phyloP scores from a whole-genome alignment of 176 grass and related monocot genomes.

The Ampelocalamus luodianensis region DNA sequence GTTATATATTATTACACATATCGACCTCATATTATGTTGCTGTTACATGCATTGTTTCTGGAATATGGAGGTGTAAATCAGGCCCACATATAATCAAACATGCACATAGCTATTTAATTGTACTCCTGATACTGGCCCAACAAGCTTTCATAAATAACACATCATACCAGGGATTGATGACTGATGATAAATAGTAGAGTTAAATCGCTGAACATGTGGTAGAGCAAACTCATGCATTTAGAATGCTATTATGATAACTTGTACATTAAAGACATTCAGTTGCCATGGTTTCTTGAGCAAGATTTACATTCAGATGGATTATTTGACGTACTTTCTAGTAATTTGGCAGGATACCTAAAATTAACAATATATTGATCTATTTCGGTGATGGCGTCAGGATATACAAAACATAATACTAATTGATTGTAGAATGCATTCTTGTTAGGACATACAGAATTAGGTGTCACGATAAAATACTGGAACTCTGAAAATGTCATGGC shows the following conservation, averaged over 20 bases:
- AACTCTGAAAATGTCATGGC: background rate
- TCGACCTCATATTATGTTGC: background rate
- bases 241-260: background rate
- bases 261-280: background rate
- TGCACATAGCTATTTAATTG: background rate
- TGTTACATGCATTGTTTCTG: background rate
- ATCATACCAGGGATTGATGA: background rate
- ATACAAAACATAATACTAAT: background rate
- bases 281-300: constrained; percentile 5
- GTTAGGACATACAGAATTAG: background rate
- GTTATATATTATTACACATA: background rate
- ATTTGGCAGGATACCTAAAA: constrained; percentile 1
- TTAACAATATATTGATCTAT: background rate
- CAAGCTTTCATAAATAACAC: constrained; percentile 13
- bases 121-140: background rate
- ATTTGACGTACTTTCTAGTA: background rate
- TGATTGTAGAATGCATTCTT: constrained; percentile 10
- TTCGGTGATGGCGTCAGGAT: background rate
- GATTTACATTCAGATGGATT: constrained; percentile 22
- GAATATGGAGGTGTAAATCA: constrained; percentile 4
- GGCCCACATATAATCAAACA: background rate
- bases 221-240: constrained; percentile 1
- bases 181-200: background rate
- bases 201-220: background rate
- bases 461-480: background rate